Conservation (phyloP, 2,329 filamentous ascomycete genomes). For the Paecilomyces variotii region DNA sequence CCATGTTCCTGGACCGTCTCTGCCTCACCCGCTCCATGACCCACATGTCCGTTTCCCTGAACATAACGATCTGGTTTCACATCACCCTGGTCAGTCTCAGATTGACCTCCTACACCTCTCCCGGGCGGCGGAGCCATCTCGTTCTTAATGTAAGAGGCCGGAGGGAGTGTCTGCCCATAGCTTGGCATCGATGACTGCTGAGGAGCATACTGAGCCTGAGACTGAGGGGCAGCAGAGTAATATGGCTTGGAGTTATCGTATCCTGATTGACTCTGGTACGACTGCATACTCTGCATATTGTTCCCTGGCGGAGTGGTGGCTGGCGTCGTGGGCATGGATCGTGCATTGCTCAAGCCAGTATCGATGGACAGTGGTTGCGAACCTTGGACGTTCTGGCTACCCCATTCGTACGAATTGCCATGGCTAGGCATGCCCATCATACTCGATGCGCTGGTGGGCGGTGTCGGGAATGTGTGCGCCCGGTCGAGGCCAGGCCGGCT, state of each 20-base stretch:
- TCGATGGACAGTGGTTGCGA: constrained; percentile 73
- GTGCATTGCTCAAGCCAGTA: constrained; percentile 65
- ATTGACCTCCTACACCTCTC: constrained; percentile 50
- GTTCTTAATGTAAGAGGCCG: constrained; percentile 64
- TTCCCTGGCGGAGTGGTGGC: constrained; percentile 80
- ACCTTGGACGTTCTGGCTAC: constrained; percentile 52
- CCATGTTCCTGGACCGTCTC: constrained; percentile 63
- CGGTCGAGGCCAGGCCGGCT: constrained; percentile 70
- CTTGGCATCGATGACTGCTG: constrained; percentile 61
- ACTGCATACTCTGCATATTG: constrained; percentile 67
- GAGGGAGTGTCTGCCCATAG: constrained; percentile 48
- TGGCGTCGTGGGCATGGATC: constrained; percentile 84
- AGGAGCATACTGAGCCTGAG: constrained; percentile 60
- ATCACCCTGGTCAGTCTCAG: constrained; percentile 55
- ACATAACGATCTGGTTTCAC: constrained; percentile 62
- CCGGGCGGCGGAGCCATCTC: constrained; percentile 79
- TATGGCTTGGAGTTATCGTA: constrained; percentile 73
- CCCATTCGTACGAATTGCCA: constrained; percentile 73
- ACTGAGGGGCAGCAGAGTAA: constrained; percentile 62
- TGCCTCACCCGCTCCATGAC: constrained; percentile 52
- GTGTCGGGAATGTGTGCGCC: constrained; percentile 87
- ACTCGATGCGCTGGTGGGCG: constrained; percentile 85
- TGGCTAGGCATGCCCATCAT: constrained; percentile 68
- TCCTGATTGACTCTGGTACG: constrained; percentile 62
- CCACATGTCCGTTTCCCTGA: constrained; percentile 48